Base-by-base conservation (phyloP, 1,284 basidiomycete species). In the Sporisorium scitamineum region DNA sequence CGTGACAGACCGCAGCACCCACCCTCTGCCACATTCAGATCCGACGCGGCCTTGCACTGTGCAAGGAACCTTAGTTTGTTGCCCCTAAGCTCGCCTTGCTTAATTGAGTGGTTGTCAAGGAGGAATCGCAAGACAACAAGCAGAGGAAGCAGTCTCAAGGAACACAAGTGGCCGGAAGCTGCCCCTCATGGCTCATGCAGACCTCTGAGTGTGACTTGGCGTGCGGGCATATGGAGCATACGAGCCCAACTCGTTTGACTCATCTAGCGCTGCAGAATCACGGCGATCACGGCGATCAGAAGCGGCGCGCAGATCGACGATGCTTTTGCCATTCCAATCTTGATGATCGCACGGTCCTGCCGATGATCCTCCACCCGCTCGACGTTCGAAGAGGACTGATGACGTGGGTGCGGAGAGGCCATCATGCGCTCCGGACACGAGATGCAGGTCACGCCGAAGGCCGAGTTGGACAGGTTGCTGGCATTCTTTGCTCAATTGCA, bases 381-480 rank as follows among this genome's bases (percentile, higher is more conserved):
- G 3, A 51, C 3, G 48, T 20, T 16, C 11, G 34, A 18, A 3
- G 34, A 32, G 22, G 27, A 54, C 31, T 27, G n/a, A 56, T 55
- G 56, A 55, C 50, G 54, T 58, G 65, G 39, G 56, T 59, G 39
- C 22, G 14, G 27, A 26, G 32, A 2, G 27, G 18, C 41, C 9
- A 32, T 13, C 14, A 66, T 71, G 69, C 63, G 47, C 39, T 51
- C 69, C 63, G 69, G 63, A 65, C 63, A 54, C 56, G 55, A 39
- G 32, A 44, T 71, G 69, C 69, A 62, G 51, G 41, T 44, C 41
- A 71, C 52, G 34, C 69, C 69, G 69, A 71, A 37, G 61, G 69
- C 69, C 69, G 69, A 71, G 69, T 51, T 60, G 61, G 66, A 63
- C 57, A 61, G 50, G 48, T 50, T 26, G 48, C 22, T 52, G 53